These are phyloP conservation scores for Entoloma clypeatum DNA, from an alignment of 1,284 basidiomycete species.

Conservation along the genomic window DNA sequence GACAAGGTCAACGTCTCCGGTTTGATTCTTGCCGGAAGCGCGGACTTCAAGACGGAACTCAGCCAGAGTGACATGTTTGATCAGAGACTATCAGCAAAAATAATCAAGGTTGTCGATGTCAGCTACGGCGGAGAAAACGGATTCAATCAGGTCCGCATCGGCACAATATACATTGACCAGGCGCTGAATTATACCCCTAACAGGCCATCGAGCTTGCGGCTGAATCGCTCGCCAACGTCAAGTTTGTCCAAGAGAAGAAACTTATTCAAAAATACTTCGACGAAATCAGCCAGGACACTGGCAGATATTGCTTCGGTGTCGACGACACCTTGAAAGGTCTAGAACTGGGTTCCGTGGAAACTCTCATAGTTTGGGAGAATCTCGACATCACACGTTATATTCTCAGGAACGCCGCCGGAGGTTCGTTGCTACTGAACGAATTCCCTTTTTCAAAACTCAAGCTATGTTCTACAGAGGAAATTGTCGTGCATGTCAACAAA, in stretches of 20 bases:
- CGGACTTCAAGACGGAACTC: slow-evolving; percentile 99
- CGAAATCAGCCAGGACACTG: slow-evolving; percentile 97
- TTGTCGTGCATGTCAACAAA: slow-evolving; percentile 75
- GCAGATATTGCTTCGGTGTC: slow-evolving; percentile 97
- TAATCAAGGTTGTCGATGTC: slow-evolving; percentile 98
- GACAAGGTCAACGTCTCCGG: slow-evolving; percentile 99
- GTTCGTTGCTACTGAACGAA: slow-evolving; percentile 40
- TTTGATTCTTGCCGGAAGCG: slow-evolving; percentile 95
- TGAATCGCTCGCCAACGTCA: slow-evolving; percentile 96
- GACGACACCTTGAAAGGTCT: slow-evolving; percentile 96
- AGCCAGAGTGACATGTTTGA: slow-evolving; percentile 98
- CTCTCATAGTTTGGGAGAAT: slow-evolving; percentile 98
- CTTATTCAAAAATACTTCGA: slow-evolving; percentile 99
- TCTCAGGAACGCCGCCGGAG: slow-evolving; percentile 87
- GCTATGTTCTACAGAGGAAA: slow-evolving; percentile 61
- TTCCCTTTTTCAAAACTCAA: background rate
- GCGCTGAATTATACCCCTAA: slow-evolving; percentile 3
- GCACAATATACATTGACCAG: background rate
- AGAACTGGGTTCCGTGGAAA: slow-evolving; percentile 96
- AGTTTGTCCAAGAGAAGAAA: slow-evolving; percentile 99
- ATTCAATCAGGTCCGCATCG: slow-evolving; percentile 89
- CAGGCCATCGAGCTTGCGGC: slow-evolving; percentile 97
- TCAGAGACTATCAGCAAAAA: slow-evolving; percentile 79
- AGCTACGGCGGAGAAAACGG: slow-evolving; percentile 99
- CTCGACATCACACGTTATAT: slow-evolving; percentile 84